Evolutionary conservation across 2,329 filamentous ascomycete genomes (phyloP).

Genomic region (Ophiostoma ulmi): DNA sequence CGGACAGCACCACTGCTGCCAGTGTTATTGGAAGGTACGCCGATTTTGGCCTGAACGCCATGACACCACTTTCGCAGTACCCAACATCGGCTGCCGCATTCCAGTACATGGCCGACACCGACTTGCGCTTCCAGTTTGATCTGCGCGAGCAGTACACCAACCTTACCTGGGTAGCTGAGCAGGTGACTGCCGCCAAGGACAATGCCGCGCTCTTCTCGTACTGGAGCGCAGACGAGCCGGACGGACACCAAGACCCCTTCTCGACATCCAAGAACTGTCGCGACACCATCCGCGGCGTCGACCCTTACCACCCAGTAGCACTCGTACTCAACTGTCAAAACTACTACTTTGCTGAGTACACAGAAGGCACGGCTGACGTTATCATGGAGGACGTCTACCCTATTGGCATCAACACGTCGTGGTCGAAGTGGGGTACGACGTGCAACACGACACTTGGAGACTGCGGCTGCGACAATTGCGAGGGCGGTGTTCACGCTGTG

Average conservation of each 20-base stretch:
- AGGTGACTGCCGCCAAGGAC: slow-evolving; percentile 40
- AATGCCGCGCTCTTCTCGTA: slow-evolving; percentile 42
- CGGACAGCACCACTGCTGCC: slow-evolving; percentile 34
- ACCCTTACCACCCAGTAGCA: slow-evolving; percentile 58
- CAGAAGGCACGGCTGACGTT: slow-evolving; percentile 49
- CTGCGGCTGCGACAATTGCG: slow-evolving; percentile 60
- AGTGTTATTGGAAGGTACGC: slow-evolving; percentile 35
- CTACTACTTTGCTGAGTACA: slow-evolving; percentile 55
- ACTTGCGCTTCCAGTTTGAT: slow-evolving; percentile 43
- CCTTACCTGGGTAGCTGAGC: slow-evolving; percentile 37
- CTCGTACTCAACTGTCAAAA: slow-evolving; percentile 58
- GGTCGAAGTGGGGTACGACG: slow-evolving; percentile 50
- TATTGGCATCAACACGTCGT: slow-evolving; percentile 52
- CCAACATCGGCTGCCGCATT: slow-evolving; percentile 37
- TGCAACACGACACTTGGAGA: slow-evolving; percentile 57
- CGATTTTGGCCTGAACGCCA: slow-evolving; percentile 41
- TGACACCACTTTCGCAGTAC: slow-evolving; percentile 41
- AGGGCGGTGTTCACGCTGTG: slow-evolving; percentile 43
- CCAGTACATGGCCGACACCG: slow-evolving; percentile 37
- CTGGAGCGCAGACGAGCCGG: slow-evolving; percentile 48
- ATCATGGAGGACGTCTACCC: slow-evolving; percentile 58
- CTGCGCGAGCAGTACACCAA: slow-evolving; percentile 44
- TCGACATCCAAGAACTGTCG: slow-evolving; percentile 42
- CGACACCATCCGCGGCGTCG: slow-evolving; percentile 44
- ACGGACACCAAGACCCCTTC: slow-evolving; percentile 53